Conservation (phyloP, 768 basidiomycete genomes). For the Podaxis sp. region DNA sequence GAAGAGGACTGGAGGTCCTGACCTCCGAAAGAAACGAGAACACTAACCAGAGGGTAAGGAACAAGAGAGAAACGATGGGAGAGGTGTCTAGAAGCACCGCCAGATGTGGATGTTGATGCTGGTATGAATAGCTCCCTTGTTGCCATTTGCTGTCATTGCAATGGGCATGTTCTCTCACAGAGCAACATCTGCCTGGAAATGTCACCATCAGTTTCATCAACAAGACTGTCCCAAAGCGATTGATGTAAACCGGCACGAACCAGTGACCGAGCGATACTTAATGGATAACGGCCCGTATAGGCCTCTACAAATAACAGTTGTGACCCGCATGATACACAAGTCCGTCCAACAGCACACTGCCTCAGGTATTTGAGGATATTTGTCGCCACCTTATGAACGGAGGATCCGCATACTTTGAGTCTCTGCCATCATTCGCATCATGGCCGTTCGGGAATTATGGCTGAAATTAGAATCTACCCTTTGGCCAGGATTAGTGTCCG, state of each 20-base stretch:
- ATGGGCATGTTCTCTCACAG: constrained; percentile 4
- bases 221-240: not conserved
- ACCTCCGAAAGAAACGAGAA: constrained; percentile 6
- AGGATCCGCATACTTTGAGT: not conserved
- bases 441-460: not conserved
- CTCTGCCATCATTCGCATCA: not conserved
- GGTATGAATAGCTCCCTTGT: constrained; percentile 4
- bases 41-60: not conserved
- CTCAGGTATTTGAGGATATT: not conserved
- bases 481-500: not conserved
- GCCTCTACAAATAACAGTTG: not conserved
- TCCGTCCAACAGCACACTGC: not conserved
- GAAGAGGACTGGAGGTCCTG: constrained; percentile 14
- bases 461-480: not conserved
- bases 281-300: not conserved
- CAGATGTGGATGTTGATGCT: constrained; percentile 1
- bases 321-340: not conserved
- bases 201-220: constrained; percentile 13
- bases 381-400: no score
- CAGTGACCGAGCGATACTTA: not conserved
- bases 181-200: not conserved
- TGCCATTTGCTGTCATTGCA: constrained; percentile 10
- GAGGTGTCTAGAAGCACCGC: not conserved
- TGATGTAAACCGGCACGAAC: not conserved
- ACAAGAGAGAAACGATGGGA: not conserved